These are phyloP conservation scores for Dalbergia oliveri DNA, from an alignment of 306 rosid species.

Conservation along the genomic window DNA sequence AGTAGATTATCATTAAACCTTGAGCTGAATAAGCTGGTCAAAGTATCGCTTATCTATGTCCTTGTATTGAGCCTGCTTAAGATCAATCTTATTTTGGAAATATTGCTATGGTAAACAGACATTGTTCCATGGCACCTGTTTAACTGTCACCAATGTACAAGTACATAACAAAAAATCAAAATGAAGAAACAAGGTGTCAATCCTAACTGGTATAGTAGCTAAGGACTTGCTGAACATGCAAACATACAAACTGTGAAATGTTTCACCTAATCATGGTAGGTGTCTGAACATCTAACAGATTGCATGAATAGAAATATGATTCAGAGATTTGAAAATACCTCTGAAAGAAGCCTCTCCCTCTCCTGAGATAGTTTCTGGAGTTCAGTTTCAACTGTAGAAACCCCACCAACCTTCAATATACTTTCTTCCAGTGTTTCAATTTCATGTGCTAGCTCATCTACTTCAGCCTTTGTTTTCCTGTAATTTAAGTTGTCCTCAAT, in stretches of 20 bases:
- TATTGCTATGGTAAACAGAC: conserved; percentile 78
- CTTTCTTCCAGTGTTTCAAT: conserved; percentile 82
- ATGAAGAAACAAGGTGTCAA: conserved; percentile 36
- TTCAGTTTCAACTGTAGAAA: conserved; percentile 64
- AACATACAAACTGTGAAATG: conserved; percentile 28
- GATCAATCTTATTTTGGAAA: conserved; percentile 83
- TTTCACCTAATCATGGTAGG: conserved; percentile 16
- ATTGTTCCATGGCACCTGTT: conserved; percentile 83
- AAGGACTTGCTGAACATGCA: conserved; percentile 30
- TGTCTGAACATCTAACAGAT: conserved; percentile 6
- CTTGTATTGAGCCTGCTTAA: conserved; percentile 87
- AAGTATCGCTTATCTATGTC: conserved; percentile 91
- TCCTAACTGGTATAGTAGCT: conserved; percentile 4
- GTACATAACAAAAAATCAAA: conserved; percentile 22
- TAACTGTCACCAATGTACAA: conserved; percentile 54
- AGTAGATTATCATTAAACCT: conserved; percentile 57
- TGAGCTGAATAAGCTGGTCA: conserved; percentile 94
- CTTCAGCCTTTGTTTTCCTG: conserved; percentile 84
- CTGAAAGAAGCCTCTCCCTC: conserved; percentile 85
- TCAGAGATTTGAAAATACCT: conserved; percentile 62
- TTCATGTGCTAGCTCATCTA: conserved; percentile 70
- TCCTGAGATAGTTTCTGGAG: conserved; percentile 73
- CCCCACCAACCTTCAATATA: conserved; percentile 70
- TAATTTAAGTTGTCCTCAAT: conserved; percentile 84
- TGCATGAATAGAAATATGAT: conserved; percentile 28